Base-by-base conservation (phyloP, 306 rosid genomes). In the Arachis stenosperma region DNA sequence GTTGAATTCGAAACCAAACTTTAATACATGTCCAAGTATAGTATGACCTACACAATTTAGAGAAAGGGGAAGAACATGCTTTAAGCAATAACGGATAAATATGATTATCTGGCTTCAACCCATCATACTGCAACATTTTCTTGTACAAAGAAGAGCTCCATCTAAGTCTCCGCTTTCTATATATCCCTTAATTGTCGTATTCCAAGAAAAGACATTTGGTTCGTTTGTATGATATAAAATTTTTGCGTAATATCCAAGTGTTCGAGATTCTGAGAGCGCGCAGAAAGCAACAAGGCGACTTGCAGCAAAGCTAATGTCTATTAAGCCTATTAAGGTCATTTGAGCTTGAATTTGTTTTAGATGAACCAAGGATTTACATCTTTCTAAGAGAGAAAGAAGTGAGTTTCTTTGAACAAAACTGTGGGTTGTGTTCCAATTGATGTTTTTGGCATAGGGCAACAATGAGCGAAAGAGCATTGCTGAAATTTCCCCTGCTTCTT, bases 241-340 rank as follows among this genome's bases (percentile, higher is more conserved):
- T 71, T 64, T 81, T 11, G 36, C 57, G 76, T 92, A 84, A 58
- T 92, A 88, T 2, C 76, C 89, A 36, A 87, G 89, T 47, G 69
- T 65, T 42, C 65, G 81, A 5, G 84, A 81, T 50, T 88, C 87
- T 0, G 96, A 90, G 6, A 90, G 82, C 58, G 98, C 93, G 46
- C 98, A 92, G n/a, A 88, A 90, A 2, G 91, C 86, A 14, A 92
- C 79, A 37, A 92, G 90, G 46, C 90, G 89, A 79, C 97, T 88
- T 0, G 83, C 77, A 13, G 90, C 90, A 37, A 93, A 88, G 12
- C 82, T 74, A 41, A 86, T 69, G 2, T 74, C 65, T 13, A 88
- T 48, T 61, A 92, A 81, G 7, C 95, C 95, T 0, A 88, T 62
- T 11, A 84, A 41, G 43, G 75, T 67, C 91, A 93, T 86, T 43